Evolutionary conservation across 73 alveolate genomes (phyloP).

Genomic region (Uronychia setigera): DNA sequence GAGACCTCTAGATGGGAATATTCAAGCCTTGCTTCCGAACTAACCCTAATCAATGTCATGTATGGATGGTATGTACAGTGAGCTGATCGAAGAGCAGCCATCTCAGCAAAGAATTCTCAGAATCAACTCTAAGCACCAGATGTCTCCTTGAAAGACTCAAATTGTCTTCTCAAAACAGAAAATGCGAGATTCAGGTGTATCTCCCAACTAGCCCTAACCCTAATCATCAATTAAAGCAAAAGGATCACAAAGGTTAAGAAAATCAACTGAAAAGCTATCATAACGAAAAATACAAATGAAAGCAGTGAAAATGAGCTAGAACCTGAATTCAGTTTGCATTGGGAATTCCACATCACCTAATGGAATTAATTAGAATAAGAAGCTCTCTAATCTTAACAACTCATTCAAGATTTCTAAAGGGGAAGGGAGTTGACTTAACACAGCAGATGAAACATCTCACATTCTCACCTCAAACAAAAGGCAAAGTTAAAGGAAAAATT

Average conservation of each 20-base stretch:
- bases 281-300: neutral
- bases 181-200: neutral
- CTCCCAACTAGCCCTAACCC: constrained; percentile 5
- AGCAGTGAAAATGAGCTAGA: neutral
- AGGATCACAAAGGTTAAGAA: neutral
- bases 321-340: neutral
- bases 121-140: neutral
- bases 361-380: neutral
- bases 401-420: neutral
- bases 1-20: too few relatives aligned
- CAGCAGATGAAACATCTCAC: neutral
- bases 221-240: neutral
- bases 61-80: neutral
- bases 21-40: neutral
- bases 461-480: neutral
- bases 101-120: neutral
- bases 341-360: neutral
- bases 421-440: neutral
- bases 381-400: neutral
- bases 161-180: neutral
- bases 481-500: neutral
- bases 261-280: neutral
- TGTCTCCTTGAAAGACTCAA: neutral
- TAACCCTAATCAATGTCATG: neutral
- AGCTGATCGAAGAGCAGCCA: neutral